Base-by-base conservation (phyloP, 306 rosid genomes). In the Castanospermum australe region DNA sequence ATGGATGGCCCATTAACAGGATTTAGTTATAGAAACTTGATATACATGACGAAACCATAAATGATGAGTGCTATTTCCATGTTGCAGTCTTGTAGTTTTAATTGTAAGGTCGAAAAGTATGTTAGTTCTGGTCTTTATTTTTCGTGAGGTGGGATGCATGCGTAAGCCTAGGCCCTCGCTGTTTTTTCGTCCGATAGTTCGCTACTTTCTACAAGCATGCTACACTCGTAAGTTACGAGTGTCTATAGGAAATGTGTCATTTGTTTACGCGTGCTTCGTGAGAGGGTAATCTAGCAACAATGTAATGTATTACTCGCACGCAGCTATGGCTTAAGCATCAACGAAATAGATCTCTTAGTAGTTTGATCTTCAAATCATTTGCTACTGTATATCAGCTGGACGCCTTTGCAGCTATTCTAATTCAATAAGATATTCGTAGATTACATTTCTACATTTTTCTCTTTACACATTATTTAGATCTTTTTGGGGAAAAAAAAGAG, bases 1-100 rank as follows among this genome's bases (percentile, higher is more conserved):
- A 42, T 78, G 71, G 81, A 33, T 80, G 63, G 48, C 63, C 42
- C 45, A 41, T n/a, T 45, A 74, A 47, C 55, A 39, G 66, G 65
- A 61, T 15, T 73, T 73, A 36, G 51, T 84, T 61, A 21, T 17
- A 77, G 45, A 80, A 75, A 39, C n/a, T n/a, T n/a, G n/a, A 14
- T 28, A 20, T 28, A 28, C 59, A 28, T 28, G 22, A 52, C 33
- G 50, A 52, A 52, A 36, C 35, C 61, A 33, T 52, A 63, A 71
- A 71, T 45, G 20, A 71, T 52, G 64, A 39, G 24, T 33, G 35
- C 64, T 18, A 71, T 20, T 9, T 56, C 47, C 30, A 4, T 3
- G 35, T 32, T 10, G 33, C 62, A 32, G 5, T 50, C 76, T 8
- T 50, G 75, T 47, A 14, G 62, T 30, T 50, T 9, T 52, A 52